A percentile compares a stretch with the other conserved stretches of the same genome.
Evolutionary conservation across 2,329 filamentous ascomycete species (phyloP).

Genomic region (Talaromyces funiculosus): DNA sequence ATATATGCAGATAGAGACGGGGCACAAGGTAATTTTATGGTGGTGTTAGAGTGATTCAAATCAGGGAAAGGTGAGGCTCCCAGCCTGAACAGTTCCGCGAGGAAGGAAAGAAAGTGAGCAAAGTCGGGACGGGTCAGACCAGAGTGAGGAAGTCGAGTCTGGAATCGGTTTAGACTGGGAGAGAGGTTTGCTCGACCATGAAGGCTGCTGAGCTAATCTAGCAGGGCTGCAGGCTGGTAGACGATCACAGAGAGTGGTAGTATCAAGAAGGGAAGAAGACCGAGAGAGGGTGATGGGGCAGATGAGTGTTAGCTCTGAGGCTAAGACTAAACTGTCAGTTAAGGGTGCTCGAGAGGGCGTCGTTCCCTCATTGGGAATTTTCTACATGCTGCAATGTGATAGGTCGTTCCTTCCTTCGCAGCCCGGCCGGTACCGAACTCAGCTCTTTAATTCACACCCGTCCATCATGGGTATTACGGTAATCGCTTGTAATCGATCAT

Average conservation of each 20-base stretch:
- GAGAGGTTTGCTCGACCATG: background rate
- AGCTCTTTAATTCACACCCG: background rate
- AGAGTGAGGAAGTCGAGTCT: background rate
- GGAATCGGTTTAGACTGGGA: background rate
- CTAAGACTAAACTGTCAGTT: background rate
- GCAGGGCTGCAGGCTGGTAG: background rate
- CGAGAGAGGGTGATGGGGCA: conserved; percentile 2
- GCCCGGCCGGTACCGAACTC: conserved; percentile 3
- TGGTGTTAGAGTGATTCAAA: background rate
- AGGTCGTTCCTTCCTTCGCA: background rate
- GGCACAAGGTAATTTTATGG: background rate
- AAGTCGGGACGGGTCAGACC: conserved; percentile 17
- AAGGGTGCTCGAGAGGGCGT: background rate
- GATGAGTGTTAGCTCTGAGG: conserved; percentile 6
- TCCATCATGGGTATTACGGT: background rate
- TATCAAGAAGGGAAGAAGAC: conserved; percentile 5
- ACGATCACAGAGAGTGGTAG: background rate
- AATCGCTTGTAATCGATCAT: background rate
- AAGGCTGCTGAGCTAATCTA: background rate
- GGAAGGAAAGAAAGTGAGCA: conserved; percentile 9
- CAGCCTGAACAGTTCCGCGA: background rate
- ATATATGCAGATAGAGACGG: background rate
- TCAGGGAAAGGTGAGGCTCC: background rate
- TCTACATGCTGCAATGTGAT: conserved; percentile 5
- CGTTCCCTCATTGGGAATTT: conserved; percentile 9